Percentiles rank a stretch among this genome's conserved stretches.
phyloP scores from a whole-genome alignment of 2,329 filamentous ascomycete genomes.

The Leptographium galeiforme region DNA sequence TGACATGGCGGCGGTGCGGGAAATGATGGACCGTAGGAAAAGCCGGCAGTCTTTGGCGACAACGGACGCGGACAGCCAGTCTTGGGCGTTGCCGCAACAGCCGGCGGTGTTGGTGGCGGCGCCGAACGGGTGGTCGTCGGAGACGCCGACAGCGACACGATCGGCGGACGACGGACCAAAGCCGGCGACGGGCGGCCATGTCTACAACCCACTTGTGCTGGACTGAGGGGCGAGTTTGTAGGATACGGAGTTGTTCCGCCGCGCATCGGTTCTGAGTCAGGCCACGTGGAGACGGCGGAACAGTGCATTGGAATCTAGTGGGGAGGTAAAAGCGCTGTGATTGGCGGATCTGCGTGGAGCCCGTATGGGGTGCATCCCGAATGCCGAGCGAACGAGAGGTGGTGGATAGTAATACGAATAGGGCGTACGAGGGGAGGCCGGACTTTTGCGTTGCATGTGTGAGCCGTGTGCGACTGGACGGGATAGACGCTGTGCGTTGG shows the following conservation, averaged over 20 bases:
- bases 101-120: not conserved
- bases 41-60: not conserved
- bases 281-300: not conserved
- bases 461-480: too few relatives aligned
- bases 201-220: slow-evolving; percentile 5
- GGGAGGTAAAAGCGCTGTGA: not conserved
- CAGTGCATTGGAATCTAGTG: not conserved
- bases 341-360: not conserved
- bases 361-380: not conserved
- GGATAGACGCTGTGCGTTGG: too few relatives aligned
- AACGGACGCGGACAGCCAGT: not conserved
- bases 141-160: not conserved
- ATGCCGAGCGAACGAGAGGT: not conserved
- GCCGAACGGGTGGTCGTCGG: not conserved
- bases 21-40: slow-evolving; percentile 3
- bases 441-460: too few relatives aligned
- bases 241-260: not conserved
- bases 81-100: not conserved
- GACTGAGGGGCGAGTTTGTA: not conserved
- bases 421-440: too few relatives aligned
- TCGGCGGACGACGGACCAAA: not conserved
- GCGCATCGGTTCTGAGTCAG: not conserved
- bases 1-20: slow-evolving; percentile 4
- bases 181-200: not conserved
- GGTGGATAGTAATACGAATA: not conserved